Base-by-base conservation (phyloP, 2,329 filamentous ascomycete species). In the Didymella pinodella region DNA sequence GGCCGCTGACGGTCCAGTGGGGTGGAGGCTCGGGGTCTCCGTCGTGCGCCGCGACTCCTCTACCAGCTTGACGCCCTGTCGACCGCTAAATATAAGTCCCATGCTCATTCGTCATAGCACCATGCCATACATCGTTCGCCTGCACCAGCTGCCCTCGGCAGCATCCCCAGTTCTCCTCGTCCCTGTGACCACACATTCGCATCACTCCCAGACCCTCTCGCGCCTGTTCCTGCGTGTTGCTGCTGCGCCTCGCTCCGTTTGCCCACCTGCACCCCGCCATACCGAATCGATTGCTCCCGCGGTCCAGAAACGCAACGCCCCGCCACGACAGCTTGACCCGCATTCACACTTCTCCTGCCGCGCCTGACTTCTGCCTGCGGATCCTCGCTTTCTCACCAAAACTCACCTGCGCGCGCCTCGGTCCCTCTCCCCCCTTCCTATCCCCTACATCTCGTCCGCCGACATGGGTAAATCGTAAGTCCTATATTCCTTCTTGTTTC, bases 401-500 rank as follows among this genome's bases (percentile, higher is more conserved):
- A 41, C 20, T 2, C 38, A 41, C 38, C 18, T 41, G 51, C 32
- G 29, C 54, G 41, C 48, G 36, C 34, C 36, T 44, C 51, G 2
- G 32, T 43, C 28, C 1, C 32, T 43, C 29, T 36, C 25, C 18
- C 45, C 51, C 54, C 20, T 61, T 54, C 46, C 63, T 38, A 59
- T 54, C 40, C 48, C 43, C 57, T 32, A 52, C 45, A 50, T 32
- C 34, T 50, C 45, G 43, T 16, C 55, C 66, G 65, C 62, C 46
- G 47, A 54, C 67, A 78, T 78, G 76, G 76, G 76, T 66, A 78
- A 78, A 77, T 77, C 75, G 76, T 78, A 75, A 78, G 76, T 76
- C 49, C 55, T 46, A 50, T 61, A 41, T 67, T 55, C 62, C 59
- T 65, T 58, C 55, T 65, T 65, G 51, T 47, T 62, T 48, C 48